phyloP scores from a whole-genome alignment of 73 alveolate genomes.

The Halteria grandinella region DNA sequence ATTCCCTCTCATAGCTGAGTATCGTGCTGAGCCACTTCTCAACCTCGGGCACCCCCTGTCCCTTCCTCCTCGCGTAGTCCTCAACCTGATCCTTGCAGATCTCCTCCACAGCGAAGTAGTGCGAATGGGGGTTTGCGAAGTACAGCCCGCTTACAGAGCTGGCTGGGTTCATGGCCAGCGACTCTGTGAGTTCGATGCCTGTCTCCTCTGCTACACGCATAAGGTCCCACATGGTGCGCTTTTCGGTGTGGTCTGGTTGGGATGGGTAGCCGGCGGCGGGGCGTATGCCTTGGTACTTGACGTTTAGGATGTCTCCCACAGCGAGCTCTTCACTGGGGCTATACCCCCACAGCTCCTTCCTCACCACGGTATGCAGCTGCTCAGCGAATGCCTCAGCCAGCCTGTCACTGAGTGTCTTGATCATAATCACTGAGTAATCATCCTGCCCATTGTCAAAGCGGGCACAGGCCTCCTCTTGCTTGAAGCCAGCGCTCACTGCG shows the following conservation, averaged over 20 bases:
- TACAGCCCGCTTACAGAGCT: slow-evolving; percentile 78
- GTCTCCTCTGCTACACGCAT: slow-evolving; percentile 56
- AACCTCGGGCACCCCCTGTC: slow-evolving; percentile 48
- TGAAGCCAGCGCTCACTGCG: slow-evolving; percentile 87
- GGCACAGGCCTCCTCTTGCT: slow-evolving; percentile 72
- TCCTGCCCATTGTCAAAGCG: slow-evolving; percentile 77
- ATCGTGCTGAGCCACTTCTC: slow-evolving; percentile 57
- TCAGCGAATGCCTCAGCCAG: slow-evolving; percentile 94
- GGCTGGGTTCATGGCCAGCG: slow-evolving; percentile 80
- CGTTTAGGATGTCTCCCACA: slow-evolving; percentile 73
- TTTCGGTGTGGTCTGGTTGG: slow-evolving; percentile 92
- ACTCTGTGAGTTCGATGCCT: slow-evolving; percentile 73
- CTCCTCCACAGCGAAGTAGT: slow-evolving; percentile 84
- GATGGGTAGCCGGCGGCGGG: slow-evolving; percentile 95
- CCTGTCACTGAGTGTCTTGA: slow-evolving; percentile 88
- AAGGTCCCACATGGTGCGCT: slow-evolving; percentile 73
- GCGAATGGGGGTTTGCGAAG: slow-evolving; percentile 63
- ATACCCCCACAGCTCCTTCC: slow-evolving; percentile 81
- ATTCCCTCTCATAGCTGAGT: slow-evolving; percentile 40
- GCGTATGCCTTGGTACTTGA: slow-evolving; percentile 86
- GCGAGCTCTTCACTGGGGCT: slow-evolving; percentile 69
- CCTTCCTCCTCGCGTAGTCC: slow-evolving; percentile 68
- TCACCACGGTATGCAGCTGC: slow-evolving; percentile 80
- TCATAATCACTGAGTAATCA: slow-evolving; percentile 73
- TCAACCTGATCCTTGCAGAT: slow-evolving; percentile 76